Evolutionary conservation across 805 yeast species (phyloP).

Genomic region (Yarrowia sp.): DNA sequence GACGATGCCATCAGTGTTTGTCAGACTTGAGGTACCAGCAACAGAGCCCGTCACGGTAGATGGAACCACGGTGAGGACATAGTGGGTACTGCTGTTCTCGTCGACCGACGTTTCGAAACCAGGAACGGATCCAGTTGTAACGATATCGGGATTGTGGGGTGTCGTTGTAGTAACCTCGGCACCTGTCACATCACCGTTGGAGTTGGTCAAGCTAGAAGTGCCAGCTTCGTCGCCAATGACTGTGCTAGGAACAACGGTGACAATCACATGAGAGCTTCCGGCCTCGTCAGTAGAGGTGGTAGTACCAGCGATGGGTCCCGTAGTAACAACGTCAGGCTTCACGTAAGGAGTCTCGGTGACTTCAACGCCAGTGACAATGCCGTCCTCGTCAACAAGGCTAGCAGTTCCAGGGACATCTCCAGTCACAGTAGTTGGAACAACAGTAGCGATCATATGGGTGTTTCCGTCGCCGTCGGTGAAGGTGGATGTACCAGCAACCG

Average conservation of each 20-base stretch:
- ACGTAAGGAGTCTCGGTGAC: too few relatives aligned
- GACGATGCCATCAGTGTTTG: background rate
- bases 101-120: background rate
- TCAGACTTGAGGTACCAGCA: background rate
- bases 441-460: too few relatives aligned
- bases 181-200: too few relatives aligned
- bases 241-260: background rate
- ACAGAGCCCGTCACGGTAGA: background rate
- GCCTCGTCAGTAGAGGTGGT: background rate
- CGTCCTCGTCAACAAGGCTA: too few relatives aligned
- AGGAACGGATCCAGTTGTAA: background rate
- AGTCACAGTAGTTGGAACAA: too few relatives aligned
- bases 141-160: too few relatives aligned
- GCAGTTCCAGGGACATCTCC: too few relatives aligned
- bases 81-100: background rate
- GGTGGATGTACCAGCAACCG: too few relatives aligned
- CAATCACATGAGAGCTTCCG: background rate
- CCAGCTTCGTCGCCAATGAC: background rate
- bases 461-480: too few relatives aligned
- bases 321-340: background rate
- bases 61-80: background rate
- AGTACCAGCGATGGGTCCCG: background rate
- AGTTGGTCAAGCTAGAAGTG: too few relatives aligned
- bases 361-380: too few relatives aligned
- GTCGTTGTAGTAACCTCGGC: too few relatives aligned